phyloP scores from a whole-genome alignment of 441 rosid species.

The Geranium incanum region DNA sequence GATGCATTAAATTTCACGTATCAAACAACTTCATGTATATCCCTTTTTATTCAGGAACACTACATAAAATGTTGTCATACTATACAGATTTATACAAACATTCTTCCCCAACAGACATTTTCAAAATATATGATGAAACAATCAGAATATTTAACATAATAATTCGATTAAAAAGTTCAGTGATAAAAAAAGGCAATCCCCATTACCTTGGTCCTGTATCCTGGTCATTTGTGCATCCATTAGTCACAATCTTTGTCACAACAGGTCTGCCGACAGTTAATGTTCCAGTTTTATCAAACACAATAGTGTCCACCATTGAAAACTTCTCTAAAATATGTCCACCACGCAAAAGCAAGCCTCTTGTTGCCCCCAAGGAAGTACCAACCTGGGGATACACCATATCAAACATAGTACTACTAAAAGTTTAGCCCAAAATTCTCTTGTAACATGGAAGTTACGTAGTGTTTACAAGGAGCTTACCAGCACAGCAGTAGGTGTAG shows the following conservation, averaged over 20 bases:
- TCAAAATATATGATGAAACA: neutral
- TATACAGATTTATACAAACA: neutral
- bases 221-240: constrained; percentile 25
- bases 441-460: neutral
- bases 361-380: constrained; percentile 89
- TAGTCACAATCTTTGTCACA: constrained; percentile 61
- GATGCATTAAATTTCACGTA: constrained; percentile 3
- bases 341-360: constrained; percentile 87
- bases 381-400: constrained; percentile 52
- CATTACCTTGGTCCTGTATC: constrained; percentile 47
- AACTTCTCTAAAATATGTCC: constrained; percentile 84
- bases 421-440: constrained; percentile 16
- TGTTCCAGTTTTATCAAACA: constrained; percentile 95
- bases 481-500: constrained; percentile 96
- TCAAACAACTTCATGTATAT: constrained; percentile 11
- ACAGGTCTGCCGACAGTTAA: constrained; percentile 82
- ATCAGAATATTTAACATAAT: neutral
- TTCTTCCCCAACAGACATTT: neutral
- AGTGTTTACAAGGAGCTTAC: constrained; percentile 31
- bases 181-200: constrained; percentile 10
- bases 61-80: neutral
- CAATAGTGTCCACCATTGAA: constrained; percentile 62
- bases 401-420: constrained; percentile 4
- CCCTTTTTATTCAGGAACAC: neutral
- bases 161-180: neutral